Evolutionary conservation across 331 rosid species (phyloP).

Genomic region (Quercus tomentella): DNA sequence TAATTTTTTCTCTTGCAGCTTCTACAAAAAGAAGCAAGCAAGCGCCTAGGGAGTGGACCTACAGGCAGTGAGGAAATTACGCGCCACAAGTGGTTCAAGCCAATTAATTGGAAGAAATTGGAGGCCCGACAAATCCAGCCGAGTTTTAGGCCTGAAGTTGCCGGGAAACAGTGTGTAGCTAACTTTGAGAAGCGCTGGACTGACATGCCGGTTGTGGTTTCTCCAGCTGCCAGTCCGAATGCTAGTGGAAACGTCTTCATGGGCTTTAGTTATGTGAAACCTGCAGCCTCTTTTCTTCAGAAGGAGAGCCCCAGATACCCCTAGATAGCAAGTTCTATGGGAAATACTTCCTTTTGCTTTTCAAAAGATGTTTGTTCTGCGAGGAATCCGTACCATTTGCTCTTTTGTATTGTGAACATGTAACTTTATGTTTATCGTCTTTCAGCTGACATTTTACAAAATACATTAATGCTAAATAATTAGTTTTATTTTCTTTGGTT

Average conservation of each 20-base stretch:
- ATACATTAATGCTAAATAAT: too few relatives aligned
- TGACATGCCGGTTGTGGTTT: constrained; percentile 79
- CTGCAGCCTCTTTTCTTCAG: constrained; percentile 76
- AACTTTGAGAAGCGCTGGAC: constrained; percentile 96
- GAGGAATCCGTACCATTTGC: not conserved
- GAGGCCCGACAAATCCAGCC: constrained; percentile 75
- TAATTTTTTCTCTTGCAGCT: constrained; percentile 44
- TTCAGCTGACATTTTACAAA: too few relatives aligned
- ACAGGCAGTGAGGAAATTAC: constrained; percentile 70
- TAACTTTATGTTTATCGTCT: too few relatives aligned
- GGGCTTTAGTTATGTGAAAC: constrained; percentile 78
- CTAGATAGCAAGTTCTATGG: not conserved
- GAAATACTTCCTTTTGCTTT: not conserved
- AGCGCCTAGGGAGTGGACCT: constrained; percentile 72
- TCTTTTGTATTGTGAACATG: not conserved
- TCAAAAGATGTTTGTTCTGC: too few relatives aligned
- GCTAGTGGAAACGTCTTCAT: constrained; percentile 67
- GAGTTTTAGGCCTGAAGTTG: constrained; percentile 87
- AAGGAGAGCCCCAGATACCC: constrained; percentile 25
- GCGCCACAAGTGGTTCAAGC: constrained; percentile 88
- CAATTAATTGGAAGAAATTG: constrained; percentile 76
- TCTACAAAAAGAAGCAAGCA: constrained; percentile 65
- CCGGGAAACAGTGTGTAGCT: constrained; percentile 82
- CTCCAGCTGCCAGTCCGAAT: constrained; percentile 84
- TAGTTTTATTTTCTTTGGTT: not conserved